Base-by-base conservation (phyloP, 805 yeast species). In the Metschnikowia arizonensis region DNA sequence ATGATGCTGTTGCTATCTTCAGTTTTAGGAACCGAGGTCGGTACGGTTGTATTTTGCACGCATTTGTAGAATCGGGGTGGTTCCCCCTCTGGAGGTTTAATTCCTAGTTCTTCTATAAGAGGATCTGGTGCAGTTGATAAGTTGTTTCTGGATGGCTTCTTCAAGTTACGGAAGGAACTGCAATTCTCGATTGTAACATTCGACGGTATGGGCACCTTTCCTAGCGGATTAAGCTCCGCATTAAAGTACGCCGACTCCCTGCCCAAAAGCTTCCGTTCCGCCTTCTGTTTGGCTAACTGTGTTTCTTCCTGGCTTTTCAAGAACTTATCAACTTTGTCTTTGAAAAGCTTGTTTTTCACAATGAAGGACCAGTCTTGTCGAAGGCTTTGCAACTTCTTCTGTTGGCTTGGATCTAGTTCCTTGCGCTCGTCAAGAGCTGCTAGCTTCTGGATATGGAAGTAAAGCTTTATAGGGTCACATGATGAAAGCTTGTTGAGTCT, bases 191-290 rank as follows among this genome's bases (percentile, higher is more conserved):
- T 31, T 6, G 40, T 32, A 14, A 39, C 23, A 10, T 42, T 42
- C n/a, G 15, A 25, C 25, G 26, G 9, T 19, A 39, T 21, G 0
- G 85, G 85, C 0, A 81, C 77, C 39, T 56, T 61, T 0, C 88
- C 88, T 4, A 72, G 55, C 2, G 83, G 81, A 48, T 83, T 83
- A 66, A 84, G 73, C 49, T 82, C 86, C 4, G 83, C 81, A 53
- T 83, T 83, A 60, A 78, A 81, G 56, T 76, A 83, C 1, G 81
- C 66, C 6, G 86, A 80, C 31, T 69, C 62, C 24, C 52, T 55
- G 1, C 81, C 83, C 54, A 77, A 62, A 7, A 66, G 61, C 41
- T 56, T 67, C 49, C 47, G 54, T n/a, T 45, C 49, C 37, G 45
- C 57, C 33, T 43, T 46, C 26, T 47, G 46, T 33, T 52, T 48